phyloP scores from a whole-genome alignment of 768 basidiomycete genomes.

The Stropharia rugosoannulata region DNA sequence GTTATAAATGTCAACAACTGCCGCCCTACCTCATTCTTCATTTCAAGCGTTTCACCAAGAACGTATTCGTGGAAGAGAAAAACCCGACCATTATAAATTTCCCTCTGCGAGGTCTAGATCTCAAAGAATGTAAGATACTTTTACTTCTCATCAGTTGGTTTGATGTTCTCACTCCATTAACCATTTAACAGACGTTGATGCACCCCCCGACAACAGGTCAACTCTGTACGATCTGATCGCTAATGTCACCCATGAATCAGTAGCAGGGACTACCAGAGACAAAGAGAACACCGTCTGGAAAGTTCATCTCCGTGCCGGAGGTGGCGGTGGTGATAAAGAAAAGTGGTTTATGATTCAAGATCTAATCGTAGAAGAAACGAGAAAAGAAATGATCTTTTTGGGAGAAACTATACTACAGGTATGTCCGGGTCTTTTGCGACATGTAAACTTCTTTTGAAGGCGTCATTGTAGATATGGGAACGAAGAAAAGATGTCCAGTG shows the following conservation, averaged over 20 bases:
- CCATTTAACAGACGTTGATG: constrained; percentile 68
- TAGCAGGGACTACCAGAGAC: constrained; percentile 92
- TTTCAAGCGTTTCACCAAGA: constrained; percentile 96
- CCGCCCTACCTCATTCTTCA: constrained; percentile 94
- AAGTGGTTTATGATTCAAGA: constrained; percentile 98
- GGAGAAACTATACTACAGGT: constrained; percentile 98
- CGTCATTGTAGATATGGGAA: constrained; percentile 58
- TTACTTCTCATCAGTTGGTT: constrained; percentile 21
- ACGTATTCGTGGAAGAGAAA: constrained; percentile 96
- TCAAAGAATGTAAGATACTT: constrained; percentile 76
- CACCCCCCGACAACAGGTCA: constrained; percentile 53
- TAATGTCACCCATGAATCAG: constrained; percentile 93
- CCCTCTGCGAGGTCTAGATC: constrained; percentile 89
- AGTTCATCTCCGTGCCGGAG: constrained; percentile 75
- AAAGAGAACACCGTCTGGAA: constrained; percentile 94
- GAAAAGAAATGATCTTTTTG: constrained; percentile 96
- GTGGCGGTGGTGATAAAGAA: constrained; percentile 78
- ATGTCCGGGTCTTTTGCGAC: constrained; percentile 8
- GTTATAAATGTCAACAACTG: constrained; percentile 87
- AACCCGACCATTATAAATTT: constrained; percentile 99
- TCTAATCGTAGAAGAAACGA: constrained; percentile 92
- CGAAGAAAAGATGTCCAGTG: constrained; percentile 36
- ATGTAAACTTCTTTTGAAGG: constrained; percentile 10
- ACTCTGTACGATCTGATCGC: constrained; percentile 92
- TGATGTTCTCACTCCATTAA: constrained; percentile 21